These are phyloP conservation scores for Hygrophoropsis aurantiaca DNA, from an alignment of 768 basidiomycete species.

Conservation along the genomic window DNA sequence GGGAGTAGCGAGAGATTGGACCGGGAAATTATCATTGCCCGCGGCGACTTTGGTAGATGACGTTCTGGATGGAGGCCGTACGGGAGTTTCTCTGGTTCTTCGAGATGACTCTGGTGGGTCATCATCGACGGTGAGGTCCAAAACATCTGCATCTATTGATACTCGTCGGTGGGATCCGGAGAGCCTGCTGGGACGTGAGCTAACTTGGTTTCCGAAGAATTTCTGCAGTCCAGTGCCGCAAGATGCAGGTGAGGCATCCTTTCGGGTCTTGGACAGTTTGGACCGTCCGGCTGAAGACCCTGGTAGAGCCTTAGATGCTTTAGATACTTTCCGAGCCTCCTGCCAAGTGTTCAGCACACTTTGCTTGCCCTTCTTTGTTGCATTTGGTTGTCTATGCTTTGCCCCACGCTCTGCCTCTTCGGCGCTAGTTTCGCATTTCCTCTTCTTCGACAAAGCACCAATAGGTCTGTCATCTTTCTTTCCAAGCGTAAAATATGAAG, in stretches of 20 bases:
- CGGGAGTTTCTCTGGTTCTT: background rate
- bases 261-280: too few relatives aligned
- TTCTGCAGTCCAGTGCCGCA: too few relatives aligned
- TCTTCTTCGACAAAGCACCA: slow-evolving; percentile 3
- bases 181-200: too few relatives aligned
- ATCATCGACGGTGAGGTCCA: background rate
- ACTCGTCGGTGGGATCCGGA: too few relatives aligned
- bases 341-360: background rate
- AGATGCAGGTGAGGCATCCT: too few relatives aligned
- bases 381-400: background rate
- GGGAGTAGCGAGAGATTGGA: slow-evolving; percentile 11
- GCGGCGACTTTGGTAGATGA: background rate
- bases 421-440: background rate
- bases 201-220: too few relatives aligned
- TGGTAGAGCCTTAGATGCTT: background rate
- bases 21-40: background rate
- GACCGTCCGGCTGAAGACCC: too few relatives aligned
- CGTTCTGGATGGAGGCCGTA: background rate
- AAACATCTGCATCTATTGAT: background rate
- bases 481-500: slow-evolving; percentile 21
- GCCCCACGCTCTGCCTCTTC: slow-evolving; percentile 5
- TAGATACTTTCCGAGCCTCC: slow-evolving; percentile 1
- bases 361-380: slow-evolving; percentile 20
- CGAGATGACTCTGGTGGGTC: background rate
- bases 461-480: slow-evolving; percentile 11